phyloP scores from a whole-genome alignment of 2,329 filamentous ascomycete species.

The Herpotrichia juniperi region DNA sequence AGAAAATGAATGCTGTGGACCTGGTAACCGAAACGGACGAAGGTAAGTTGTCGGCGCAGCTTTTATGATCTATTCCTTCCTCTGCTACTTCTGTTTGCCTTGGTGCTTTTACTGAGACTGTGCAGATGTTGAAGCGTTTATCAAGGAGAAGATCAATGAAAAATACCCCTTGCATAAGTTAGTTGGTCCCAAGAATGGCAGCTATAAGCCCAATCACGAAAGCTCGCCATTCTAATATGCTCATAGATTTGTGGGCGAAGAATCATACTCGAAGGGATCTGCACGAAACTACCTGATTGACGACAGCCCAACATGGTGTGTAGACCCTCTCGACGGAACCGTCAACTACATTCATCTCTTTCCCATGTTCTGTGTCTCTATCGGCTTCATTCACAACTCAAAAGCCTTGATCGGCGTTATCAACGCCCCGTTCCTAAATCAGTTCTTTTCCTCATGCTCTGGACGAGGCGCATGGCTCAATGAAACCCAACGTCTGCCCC shows the following conservation, averaged over 20 bases:
- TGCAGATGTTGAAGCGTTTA: slow-evolving; percentile 75
- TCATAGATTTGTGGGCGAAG: slow-evolving; percentile 76
- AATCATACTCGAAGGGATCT: slow-evolving; percentile 72
- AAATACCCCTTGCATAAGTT: slow-evolving; percentile 72
- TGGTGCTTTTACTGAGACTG: slow-evolving; percentile 12
- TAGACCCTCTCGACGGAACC: slow-evolving; percentile 78
- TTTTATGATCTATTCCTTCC: too few species aligned
- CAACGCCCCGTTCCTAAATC: slow-evolving; percentile 71
- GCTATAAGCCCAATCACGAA: neutral
- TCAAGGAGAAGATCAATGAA: slow-evolving; percentile 63
- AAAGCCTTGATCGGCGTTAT: slow-evolving; percentile 72
- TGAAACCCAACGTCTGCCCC: slow-evolving; percentile 66
- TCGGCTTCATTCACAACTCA: slow-evolving; percentile 68
- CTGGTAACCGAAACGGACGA: slow-evolving; percentile 79
- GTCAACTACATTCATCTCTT: slow-evolving; percentile 83
- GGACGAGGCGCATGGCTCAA: slow-evolving; percentile 74
- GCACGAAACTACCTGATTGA: slow-evolving; percentile 72
- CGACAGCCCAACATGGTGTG: slow-evolving; percentile 71
- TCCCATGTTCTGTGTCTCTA: slow-evolving; percentile 81
- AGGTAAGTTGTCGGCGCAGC: slow-evolving; percentile 52
- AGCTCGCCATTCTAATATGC: neutral
- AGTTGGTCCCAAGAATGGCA: slow-evolving; percentile 33
- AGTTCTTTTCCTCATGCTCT: slow-evolving; percentile 71
- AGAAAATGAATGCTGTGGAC: slow-evolving; percentile 79
- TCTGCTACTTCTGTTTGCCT: neutral